Percentiles rank a stretch among this genome's conserved stretches.
phyloP scores from a whole-genome alignment of 768 basidiomycete species.

The Serendipita vermifera region DNA sequence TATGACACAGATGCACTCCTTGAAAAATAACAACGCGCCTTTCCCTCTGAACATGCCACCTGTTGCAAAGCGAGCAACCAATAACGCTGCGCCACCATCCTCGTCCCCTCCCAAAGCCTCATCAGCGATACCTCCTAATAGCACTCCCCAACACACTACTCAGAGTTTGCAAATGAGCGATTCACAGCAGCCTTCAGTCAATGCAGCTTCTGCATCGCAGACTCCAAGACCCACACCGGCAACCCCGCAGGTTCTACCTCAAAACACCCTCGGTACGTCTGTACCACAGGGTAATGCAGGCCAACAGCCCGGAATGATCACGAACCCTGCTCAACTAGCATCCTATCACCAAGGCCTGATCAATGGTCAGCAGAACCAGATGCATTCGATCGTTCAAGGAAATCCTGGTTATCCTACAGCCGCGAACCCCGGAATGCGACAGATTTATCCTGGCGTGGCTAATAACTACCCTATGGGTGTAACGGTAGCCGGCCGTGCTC shows the following conservation, averaged over 20 bases:
- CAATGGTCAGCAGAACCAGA: neutral
- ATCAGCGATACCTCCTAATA: too few species aligned
- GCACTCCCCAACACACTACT: too few species aligned
- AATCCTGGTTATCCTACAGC: neutral
- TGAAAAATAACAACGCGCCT: neutral
- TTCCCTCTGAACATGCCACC: slow-evolving; percentile 6
- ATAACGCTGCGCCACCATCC: neutral
- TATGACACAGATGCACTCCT: neutral
- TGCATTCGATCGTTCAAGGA: neutral
- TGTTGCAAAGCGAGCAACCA: neutral
- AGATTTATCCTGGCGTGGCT: too few species aligned
- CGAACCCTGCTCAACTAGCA: neutral
- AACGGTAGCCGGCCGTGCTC: slow-evolving; percentile 15
- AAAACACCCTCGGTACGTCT: too few species aligned
- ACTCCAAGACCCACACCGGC: neutral
- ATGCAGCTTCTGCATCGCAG: too few species aligned
- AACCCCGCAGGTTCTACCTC: slow-evolving; percentile 1
- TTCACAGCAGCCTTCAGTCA: too few species aligned
- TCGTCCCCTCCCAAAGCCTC: neutral
- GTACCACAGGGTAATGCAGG: too few species aligned
- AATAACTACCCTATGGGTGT: slow-evolving; percentile 16
- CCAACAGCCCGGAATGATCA: neutral
- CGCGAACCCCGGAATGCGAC: too few species aligned
- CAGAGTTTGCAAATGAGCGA: too few species aligned
- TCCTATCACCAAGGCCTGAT: slow-evolving; percentile 7